These are phyloP conservation scores for Botryotinia calthae DNA, from an alignment of 2,329 filamentous ascomycete species.

Conservation along the genomic window DNA sequence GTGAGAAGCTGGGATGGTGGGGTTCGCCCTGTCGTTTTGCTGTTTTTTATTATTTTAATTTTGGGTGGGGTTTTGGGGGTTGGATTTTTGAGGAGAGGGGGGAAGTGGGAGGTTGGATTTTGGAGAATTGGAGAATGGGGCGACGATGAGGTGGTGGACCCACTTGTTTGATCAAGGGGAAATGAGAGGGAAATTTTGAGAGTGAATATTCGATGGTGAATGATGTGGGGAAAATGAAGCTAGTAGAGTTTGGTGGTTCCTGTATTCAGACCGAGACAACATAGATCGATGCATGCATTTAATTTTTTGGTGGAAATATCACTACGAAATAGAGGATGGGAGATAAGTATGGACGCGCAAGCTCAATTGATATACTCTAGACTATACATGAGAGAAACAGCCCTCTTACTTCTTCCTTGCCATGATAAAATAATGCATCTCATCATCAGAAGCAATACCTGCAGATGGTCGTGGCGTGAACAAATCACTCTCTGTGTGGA, in stretches of 20 bases:
- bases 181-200: neutral
- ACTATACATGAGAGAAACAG: neutral
- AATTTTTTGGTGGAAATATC: neutral
- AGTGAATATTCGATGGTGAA: neutral
- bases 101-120: too few species aligned
- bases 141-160: neutral
- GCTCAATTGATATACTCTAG: neutral
- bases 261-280: neutral
- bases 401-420: neutral
- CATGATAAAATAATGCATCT: slow-evolving; percentile 19
- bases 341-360: neutral
- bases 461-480: slow-evolving; percentile 6
- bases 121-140: neutral
- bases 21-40: neutral
- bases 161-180: neutral
- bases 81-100: neutral
- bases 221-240: neutral
- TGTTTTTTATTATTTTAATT: too few species aligned
- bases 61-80: neutral
- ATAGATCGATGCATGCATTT: neutral
- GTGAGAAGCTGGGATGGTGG: neutral
- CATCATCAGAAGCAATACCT: slow-evolving; percentile 7
- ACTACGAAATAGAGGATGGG: neutral
- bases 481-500: slow-evolving; percentile 7
- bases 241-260: neutral